Evolutionary conservation across 768 basidiomycete genomes (phyloP), one percentile per base, ranked within the genome.

Genomic region (Sutorius australiensis): DNA sequence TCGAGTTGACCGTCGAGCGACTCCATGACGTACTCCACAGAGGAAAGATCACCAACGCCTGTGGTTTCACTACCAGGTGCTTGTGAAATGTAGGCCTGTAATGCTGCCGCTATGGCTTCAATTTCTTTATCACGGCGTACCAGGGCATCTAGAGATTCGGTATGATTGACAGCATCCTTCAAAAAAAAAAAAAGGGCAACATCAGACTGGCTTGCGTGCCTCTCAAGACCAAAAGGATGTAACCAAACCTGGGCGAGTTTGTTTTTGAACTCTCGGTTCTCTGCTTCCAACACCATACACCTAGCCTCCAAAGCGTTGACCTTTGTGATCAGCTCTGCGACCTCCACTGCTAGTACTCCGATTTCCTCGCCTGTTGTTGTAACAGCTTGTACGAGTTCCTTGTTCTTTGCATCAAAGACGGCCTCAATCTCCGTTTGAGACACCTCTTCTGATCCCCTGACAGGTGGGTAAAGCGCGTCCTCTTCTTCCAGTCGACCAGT

Each of bases 51-150:
- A 17, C 48, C 43, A 43, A 39, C 24, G 27, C 48, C 43, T 47
- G 41, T 19, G 27, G 51, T 32, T 38, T 57, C 50, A 19, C 50
- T 30, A 14, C 51, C 14, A 3, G 70, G 52, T 37, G 52, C 42
- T 57, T 71, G 70, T 40, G 68, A 59, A 44, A 70, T 67, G 33
- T 61, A 70, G 30, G 70, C 68, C 39, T 63, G 64, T 9, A 70
- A 27, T 11, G 70, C 68, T 45, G 64, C 61, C 2, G 63, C 61
- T 42, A 70, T 56, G 3, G 70, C 68, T n/a, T 68, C 59, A 5
- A 61, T 54, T 50, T 72, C 62, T 47, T 60, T 68, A 5, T 64
- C 57, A 16, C 55, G 64, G 33, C 50, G 66, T 45, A 40, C 48
- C 44, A 55, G 33, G 13, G 38, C 54, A 27, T 53, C 61, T 51